Conservation (phyloP, 352 stramenopile species). For the Phytophthora aleatoria region DNA sequence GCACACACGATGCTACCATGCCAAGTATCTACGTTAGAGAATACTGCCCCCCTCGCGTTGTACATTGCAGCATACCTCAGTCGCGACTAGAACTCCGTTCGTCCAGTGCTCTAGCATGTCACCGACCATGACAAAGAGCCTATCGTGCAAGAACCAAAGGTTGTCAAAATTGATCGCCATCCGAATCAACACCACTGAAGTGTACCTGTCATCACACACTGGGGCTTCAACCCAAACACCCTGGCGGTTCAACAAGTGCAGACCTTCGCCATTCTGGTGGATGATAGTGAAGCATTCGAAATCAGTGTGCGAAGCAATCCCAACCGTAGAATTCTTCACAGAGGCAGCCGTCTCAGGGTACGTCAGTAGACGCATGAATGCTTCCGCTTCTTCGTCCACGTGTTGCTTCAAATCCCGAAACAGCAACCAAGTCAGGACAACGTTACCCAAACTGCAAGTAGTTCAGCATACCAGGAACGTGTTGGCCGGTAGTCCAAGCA, state of each 20-base stretch:
- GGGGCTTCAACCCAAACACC: conserved; percentile 75
- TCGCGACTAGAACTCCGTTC: conserved; percentile 73
- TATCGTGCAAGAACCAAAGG: conserved; percentile 5
- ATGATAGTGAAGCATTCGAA: conserved; percentile 90
- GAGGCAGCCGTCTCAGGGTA: conserved; percentile 58
- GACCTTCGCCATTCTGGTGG: conserved; percentile 75
- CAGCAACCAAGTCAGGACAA: conserved; percentile 17
- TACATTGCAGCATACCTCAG: conserved; percentile 48
- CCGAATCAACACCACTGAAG: neutral
- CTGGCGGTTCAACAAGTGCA: conserved; percentile 68
- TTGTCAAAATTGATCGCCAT: neutral
- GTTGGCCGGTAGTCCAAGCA: conserved; percentile 61
- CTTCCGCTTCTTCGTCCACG: conserved; percentile 66
- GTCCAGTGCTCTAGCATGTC: conserved; percentile 86
- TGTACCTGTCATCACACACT: conserved; percentile 66
- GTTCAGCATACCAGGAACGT: conserved; percentile 60
- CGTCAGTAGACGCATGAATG: conserved; percentile 80
- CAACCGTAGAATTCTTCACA: conserved; percentile 68
- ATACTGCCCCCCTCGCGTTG: neutral
- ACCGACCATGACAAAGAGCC: conserved; percentile 79
- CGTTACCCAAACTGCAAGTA: conserved; percentile 3
- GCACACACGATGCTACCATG: conserved; percentile 71
- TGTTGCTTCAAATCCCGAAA: conserved; percentile 56
- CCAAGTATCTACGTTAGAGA: conserved; percentile 7
- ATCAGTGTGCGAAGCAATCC: conserved; percentile 84